Conservation (phyloP, 2,329 filamentous ascomycete species). For the Cercospora sesami region DNA sequence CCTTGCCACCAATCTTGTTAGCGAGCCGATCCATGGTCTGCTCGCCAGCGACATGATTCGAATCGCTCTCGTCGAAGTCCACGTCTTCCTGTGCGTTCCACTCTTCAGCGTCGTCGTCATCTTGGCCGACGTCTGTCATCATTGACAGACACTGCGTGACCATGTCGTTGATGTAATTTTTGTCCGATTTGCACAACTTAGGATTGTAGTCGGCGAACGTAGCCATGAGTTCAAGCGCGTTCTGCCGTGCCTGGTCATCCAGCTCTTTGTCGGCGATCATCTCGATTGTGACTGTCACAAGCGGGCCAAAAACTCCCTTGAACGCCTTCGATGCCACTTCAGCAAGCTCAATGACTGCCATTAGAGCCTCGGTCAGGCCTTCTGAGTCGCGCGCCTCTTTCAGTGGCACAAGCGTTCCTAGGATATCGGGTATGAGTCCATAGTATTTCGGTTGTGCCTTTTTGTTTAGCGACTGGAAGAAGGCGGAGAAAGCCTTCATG, state of each 20-base stretch:
- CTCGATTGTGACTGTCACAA: conserved; percentile 89
- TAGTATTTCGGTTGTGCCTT: conserved; percentile 89
- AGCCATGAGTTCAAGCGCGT: conserved; percentile 93
- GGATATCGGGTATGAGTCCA: conserved; percentile 79
- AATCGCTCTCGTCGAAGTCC: conserved; percentile 91
- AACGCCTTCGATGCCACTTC: conserved; percentile 98
- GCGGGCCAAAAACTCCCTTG: conserved; percentile 85
- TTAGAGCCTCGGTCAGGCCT: conserved; percentile 82
- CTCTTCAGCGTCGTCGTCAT: conserved; percentile 91
- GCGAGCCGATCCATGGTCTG: conserved; percentile 97
- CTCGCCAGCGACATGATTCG: conserved; percentile 96
- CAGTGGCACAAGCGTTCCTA: conserved; percentile 91
- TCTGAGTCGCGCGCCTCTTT: conserved; percentile 91
- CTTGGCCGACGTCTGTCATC: conserved; percentile 94
- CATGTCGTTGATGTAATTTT: conserved; percentile 92
- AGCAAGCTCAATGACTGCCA: conserved; percentile 90
- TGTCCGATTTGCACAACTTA: conserved; percentile 90
- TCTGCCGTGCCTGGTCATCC: conserved; percentile 84
- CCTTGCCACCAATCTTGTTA: conserved; percentile 92
- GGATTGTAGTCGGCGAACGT: conserved; percentile 96
- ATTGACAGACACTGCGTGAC: conserved; percentile 96
- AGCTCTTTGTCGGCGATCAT: conserved; percentile 96
- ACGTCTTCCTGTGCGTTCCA: conserved; percentile 94
- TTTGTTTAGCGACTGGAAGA: conserved; percentile 88
- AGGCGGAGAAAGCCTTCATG: conserved; percentile 94